Conservation (phyloP, 116 monocot genomes). For the Zostera marina region DNA sequence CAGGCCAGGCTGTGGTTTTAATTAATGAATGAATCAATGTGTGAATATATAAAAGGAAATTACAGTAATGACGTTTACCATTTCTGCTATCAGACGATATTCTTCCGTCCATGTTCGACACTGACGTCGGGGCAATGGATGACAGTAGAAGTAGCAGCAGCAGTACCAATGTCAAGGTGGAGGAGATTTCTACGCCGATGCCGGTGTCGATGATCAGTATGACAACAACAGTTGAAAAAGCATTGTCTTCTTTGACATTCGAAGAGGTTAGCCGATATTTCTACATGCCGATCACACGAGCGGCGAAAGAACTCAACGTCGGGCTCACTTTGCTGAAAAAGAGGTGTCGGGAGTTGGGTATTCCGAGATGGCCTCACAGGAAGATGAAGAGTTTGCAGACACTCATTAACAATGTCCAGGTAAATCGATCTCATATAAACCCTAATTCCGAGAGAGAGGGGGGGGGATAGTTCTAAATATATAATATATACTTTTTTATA, state of each 20-base stretch:
- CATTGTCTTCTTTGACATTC: background rate
- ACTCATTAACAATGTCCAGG: conserved; percentile 60
- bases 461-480: too few species aligned
- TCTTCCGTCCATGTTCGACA: background rate
- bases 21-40: too few species aligned
- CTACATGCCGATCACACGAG: background rate
- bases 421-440: too few species aligned
- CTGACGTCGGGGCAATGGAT: background rate
- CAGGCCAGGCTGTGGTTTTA: too few species aligned
- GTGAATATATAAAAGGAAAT: background rate
- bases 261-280: background rate
- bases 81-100: background rate
- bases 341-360: conserved; percentile 62
- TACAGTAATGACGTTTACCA: background rate
- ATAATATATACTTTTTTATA: too few species aligned
- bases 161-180: too few species aligned
- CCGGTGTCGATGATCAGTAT: background rate
- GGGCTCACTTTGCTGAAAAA: conserved; percentile 70
- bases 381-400: conserved; percentile 67
- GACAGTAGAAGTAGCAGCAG: background rate
- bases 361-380: conserved; percentile 61
- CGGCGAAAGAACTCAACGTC: conserved; percentile 49
- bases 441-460: too few species aligned
- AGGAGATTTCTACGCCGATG: background rate
- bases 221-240: background rate